A percentile compares a stretch with the other conserved stretches of the same genome.
These are phyloP conservation scores for Simplicillium aogashimaense DNA, from an alignment of 2,329 filamentous ascomycete species.

Conservation along the genomic window DNA sequence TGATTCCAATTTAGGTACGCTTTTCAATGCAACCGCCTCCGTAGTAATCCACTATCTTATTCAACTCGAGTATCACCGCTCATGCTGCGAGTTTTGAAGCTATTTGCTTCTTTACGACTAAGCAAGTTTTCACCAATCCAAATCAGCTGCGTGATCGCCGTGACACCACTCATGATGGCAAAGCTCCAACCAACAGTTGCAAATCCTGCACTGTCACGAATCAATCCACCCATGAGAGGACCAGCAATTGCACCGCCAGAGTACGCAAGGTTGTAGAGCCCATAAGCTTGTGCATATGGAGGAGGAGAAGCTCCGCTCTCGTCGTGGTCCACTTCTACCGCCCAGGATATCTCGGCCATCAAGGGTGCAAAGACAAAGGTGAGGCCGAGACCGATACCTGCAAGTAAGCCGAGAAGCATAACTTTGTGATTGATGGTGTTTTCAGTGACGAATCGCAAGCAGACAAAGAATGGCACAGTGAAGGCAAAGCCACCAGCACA, in stretches of 20 bases:
- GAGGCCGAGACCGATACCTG: constrained; percentile 18
- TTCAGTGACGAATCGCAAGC: constrained; percentile 20
- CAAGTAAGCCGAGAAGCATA: constrained; percentile 20
- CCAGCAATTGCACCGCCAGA: constrained; percentile 20
- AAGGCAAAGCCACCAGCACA: constrained; percentile 20
- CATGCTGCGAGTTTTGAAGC: neutral
- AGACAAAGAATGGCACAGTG: constrained; percentile 21
- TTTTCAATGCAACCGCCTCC: too few species aligned
- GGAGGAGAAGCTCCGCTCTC: constrained; percentile 12
- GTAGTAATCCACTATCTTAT: too few species aligned
- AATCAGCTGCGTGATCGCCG: constrained; percentile 14
- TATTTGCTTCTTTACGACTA: constrained; percentile 1
- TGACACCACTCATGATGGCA: constrained; percentile 16
- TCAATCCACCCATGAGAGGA: constrained; percentile 22
- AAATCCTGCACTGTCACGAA: constrained; percentile 21
- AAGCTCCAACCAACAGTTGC: constrained; percentile 21
- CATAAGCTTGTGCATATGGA: constrained; percentile 23
- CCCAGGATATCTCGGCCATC: constrained; percentile 26
- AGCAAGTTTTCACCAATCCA: constrained; percentile 19
- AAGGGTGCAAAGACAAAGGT: constrained; percentile 21
- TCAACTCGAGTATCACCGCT: too few species aligned
- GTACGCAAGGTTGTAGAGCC: constrained; percentile 24
- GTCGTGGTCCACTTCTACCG: constrained; percentile 10
- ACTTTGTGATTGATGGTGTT: constrained; percentile 18
- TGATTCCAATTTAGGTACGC: too few species aligned